Evolutionary conservation across 352 stramenopile species (phyloP).

Genomic region (Hyaloperonospora brassicae): DNA sequence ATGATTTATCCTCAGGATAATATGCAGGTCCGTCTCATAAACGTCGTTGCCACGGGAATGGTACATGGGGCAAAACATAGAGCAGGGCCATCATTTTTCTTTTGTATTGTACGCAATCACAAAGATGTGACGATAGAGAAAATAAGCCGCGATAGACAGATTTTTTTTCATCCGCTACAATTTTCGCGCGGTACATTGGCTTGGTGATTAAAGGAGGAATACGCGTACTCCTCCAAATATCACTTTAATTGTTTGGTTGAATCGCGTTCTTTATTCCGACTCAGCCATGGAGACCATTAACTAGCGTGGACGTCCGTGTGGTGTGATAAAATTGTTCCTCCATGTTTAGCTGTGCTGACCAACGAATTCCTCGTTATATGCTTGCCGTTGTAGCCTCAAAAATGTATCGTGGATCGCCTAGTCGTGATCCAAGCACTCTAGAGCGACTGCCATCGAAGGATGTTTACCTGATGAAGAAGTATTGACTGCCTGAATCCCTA

Average conservation of each 20-base stretch:
- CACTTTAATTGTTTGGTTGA: background rate
- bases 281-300: background rate
- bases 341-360: background rate
- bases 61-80: too few relatives aligned
- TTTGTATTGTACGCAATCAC: too few relatives aligned
- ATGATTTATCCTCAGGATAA: too few relatives aligned
- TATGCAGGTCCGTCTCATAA: too few relatives aligned
- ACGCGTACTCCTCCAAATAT: conserved; percentile 10
- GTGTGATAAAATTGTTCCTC: background rate
- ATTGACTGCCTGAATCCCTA: background rate
- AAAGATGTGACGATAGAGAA: too few relatives aligned
- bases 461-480: background rate
- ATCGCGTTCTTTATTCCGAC: background rate
- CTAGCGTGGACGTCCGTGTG: background rate
- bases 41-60: too few relatives aligned
- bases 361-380: background rate
- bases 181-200: too few relatives aligned
- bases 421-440: background rate
- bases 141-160: too few relatives aligned
- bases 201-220: too few relatives aligned
- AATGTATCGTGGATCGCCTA: background rate
- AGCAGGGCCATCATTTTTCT: too few relatives aligned
- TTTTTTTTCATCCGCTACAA: too few relatives aligned
- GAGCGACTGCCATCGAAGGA: background rate
- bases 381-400: background rate